A percentile compares a stretch with the other conserved stretches of the same genome.
phyloP scores from a whole-genome alignment of 2,329 filamentous ascomycete species.

The Cryphonectria nitschkei region DNA sequence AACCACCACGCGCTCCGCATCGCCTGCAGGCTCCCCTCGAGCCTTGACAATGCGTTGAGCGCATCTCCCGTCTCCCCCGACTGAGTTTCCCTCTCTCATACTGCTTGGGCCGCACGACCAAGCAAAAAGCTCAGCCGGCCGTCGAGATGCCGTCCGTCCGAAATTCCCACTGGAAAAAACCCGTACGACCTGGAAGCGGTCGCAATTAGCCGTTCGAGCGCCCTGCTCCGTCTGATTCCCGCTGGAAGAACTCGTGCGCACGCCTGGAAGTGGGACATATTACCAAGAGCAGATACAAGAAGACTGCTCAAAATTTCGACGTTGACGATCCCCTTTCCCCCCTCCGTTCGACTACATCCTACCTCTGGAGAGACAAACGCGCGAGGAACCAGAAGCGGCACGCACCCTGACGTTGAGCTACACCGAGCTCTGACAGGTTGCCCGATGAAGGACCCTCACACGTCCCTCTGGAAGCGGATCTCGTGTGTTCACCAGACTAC shows the following conservation, averaged over 20 bases:
- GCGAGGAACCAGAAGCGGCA: background rate
- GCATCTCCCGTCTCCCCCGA: slow-evolving; percentile 18
- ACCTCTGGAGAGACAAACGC: background rate
- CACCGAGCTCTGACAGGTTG: background rate
- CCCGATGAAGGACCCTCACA: background rate
- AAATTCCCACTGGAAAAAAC: slow-evolving; percentile 10
- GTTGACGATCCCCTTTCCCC: background rate
- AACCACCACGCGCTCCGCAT: slow-evolving; percentile 19
- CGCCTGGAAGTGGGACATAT: slow-evolving; percentile 8
- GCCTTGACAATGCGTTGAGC: slow-evolving; percentile 20
- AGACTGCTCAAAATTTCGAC: slow-evolving; percentile 9
- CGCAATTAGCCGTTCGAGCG: slow-evolving; percentile 15
- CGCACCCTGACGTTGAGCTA: background rate
- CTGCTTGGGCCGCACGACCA: background rate
- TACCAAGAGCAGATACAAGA: slow-evolving; percentile 5
- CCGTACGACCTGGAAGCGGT: slow-evolving; percentile 22
- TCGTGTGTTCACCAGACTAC: background rate
- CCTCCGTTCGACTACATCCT: background rate
- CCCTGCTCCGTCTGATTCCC: slow-evolving; percentile 18
- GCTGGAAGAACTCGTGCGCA: slow-evolving; percentile 17
- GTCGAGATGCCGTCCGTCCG: slow-evolving; percentile 23
- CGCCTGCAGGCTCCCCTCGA: background rate
- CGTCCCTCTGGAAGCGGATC: background rate
- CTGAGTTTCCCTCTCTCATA: slow-evolving; percentile 1
- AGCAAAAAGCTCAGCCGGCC: slow-evolving; percentile 16